These are phyloP conservation scores for Rhipidocladum racemiflorum DNA, from an alignment of 176 grass and related monocot genomes.

Conservation along the genomic window DNA sequence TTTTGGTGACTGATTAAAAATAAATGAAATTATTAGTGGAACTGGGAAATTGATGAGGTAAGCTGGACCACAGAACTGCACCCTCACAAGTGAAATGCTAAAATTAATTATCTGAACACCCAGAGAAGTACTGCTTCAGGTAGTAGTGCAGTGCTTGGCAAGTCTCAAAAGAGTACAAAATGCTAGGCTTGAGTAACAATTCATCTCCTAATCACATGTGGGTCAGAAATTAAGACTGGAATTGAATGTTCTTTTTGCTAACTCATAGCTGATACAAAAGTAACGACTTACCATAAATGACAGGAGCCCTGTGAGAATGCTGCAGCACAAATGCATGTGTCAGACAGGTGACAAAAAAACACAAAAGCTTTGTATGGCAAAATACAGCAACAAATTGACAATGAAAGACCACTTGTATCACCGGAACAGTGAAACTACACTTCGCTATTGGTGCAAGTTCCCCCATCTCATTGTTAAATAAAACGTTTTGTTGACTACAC, in stretches of 20 bases:
- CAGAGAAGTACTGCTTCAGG: neutral
- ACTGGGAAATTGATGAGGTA: neutral
- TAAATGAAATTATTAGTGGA: neutral
- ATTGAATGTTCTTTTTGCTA: neutral
- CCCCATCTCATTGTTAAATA: neutral
- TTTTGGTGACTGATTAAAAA: neutral
- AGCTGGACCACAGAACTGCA: neutral
- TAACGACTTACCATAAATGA: constrained; percentile 92
- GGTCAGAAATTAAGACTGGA: neutral
- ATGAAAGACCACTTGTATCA: neutral
- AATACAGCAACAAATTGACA: neutral
- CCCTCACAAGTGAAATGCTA: neutral
- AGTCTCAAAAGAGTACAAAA: neutral
- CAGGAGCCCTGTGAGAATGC: constrained; percentile 92
- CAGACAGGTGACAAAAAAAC: constrained; percentile 11
- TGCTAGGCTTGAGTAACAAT: neutral
- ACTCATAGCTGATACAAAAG: neutral
- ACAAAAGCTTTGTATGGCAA: neutral
- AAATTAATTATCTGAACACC: neutral
- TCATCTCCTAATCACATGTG: neutral
- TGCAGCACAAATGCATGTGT: constrained; percentile 53
- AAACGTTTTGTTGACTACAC: neutral
- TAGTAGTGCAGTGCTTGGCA: neutral
- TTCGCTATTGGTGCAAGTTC: neutral
- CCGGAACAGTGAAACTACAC: neutral